These are phyloP conservation scores for Allantophomopsis lycopodina DNA, from an alignment of 2,329 filamentous ascomycete genomes.

Conservation along the genomic window DNA sequence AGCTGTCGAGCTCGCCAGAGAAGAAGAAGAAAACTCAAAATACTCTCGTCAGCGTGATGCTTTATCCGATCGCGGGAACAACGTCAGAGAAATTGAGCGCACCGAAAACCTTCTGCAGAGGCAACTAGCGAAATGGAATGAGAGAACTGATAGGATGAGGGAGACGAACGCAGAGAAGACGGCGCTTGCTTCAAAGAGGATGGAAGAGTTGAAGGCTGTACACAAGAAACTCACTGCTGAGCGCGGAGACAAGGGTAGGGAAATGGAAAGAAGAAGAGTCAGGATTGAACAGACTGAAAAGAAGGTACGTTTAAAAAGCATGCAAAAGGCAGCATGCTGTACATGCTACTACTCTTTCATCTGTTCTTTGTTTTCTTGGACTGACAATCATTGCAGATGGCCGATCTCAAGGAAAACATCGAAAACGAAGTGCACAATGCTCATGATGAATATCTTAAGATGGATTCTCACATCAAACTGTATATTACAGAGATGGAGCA, in stretches of 20 bases:
- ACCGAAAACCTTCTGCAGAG: constrained; percentile 73
- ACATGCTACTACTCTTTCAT: constrained; percentile 1
- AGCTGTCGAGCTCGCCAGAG: constrained; percentile 67
- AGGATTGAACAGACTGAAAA: constrained; percentile 97
- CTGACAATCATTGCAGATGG: constrained; percentile 53
- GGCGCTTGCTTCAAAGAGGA: constrained; percentile 66
- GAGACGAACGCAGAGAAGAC: constrained; percentile 73
- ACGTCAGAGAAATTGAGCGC: constrained; percentile 81
- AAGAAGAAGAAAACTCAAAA: constrained; percentile 77
- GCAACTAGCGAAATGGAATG: constrained; percentile 74
- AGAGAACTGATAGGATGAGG: constrained; percentile 73
- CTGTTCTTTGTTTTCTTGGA: constrained; percentile 1
- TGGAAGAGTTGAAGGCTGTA: constrained; percentile 74
- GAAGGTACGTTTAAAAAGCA: constrained; percentile 48
- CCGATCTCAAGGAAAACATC: constrained; percentile 93
- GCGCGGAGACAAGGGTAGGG: constrained; percentile 70
- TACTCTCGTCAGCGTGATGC: constrained; percentile 76
- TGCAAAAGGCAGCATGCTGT: neutral
- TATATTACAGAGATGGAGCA: constrained; percentile 99
- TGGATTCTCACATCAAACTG: constrained; percentile 92
- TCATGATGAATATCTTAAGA: constrained; percentile 90
- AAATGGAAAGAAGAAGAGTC: constrained; percentile 86
- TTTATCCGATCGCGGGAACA: constrained; percentile 76
- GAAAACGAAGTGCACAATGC: constrained; percentile 86
- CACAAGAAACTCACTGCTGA: constrained; percentile 77